Evolutionary conservation across 805 yeast species (phyloP).

Genomic region (Torulaspora delbrueckii): DNA sequence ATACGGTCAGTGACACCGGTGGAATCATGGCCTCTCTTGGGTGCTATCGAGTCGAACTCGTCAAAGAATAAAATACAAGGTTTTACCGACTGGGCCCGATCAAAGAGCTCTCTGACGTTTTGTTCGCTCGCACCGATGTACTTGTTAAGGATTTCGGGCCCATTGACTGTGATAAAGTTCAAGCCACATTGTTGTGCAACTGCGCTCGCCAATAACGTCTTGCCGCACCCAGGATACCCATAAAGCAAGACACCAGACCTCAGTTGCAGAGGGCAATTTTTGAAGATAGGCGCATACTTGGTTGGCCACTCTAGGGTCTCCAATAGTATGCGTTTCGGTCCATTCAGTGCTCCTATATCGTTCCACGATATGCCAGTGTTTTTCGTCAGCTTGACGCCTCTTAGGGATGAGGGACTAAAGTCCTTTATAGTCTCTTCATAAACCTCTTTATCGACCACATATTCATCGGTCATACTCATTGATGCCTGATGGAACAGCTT

Average conservation of each 20-base stretch:
- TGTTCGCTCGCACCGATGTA: constrained; percentile 98
- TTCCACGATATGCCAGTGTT: constrained; percentile 59
- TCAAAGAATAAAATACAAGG: constrained; percentile 92
- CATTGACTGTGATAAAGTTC: constrained; percentile 88
- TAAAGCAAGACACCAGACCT: constrained; percentile 86
- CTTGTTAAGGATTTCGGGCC: constrained; percentile 92
- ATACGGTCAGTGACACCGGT: constrained; percentile 98
- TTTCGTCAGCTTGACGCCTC: constrained; percentile 83
- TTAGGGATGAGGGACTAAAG: constrained; percentile 72
- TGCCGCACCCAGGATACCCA: constrained; percentile 98
- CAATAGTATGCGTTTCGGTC: constrained; percentile 66
- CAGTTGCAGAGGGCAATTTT: constrained; percentile 76
- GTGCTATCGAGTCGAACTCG: constrained; percentile 95
- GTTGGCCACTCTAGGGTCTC: constrained; percentile 98
- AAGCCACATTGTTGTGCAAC: constrained; percentile 91
- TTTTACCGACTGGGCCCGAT: constrained; percentile 89
- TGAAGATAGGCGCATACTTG: constrained; percentile 91
- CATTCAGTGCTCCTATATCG: constrained; percentile 82
- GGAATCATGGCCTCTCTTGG: constrained; percentile 95
- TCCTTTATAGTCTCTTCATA: constrained; percentile 58
- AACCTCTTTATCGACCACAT: constrained; percentile 33
- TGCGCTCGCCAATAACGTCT: constrained; percentile 87
- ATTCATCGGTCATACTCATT: not conserved
- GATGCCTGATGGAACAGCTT: constrained; percentile 53
- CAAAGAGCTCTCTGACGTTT: constrained; percentile 86